Percentiles rank a stretch among this genome's conserved stretches.
phyloP scores from a whole-genome alignment of 345 rosid species.

The Sonneratia caseolaris region DNA sequence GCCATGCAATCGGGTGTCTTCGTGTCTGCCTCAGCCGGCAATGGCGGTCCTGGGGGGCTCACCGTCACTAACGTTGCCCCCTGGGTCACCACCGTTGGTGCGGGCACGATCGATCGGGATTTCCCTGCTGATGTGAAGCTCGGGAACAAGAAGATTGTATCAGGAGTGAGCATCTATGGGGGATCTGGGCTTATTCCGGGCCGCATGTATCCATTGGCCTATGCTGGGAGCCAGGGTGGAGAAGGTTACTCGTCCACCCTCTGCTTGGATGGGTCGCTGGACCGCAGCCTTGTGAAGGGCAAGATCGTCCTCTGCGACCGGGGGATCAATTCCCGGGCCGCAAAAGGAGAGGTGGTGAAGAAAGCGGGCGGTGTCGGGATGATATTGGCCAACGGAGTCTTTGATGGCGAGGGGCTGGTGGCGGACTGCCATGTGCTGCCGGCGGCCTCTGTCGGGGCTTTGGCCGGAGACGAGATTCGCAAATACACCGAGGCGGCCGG shows the following conservation, averaged over 20 bases:
- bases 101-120: slow-evolving; percentile 73
- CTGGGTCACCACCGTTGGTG: slow-evolving; percentile 82
- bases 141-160: slow-evolving; percentile 48
- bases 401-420: slow-evolving; percentile 85
- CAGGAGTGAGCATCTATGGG: slow-evolving; percentile 63
- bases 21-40: slow-evolving; percentile 84
- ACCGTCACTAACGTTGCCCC: slow-evolving; percentile 80
- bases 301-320: slow-evolving; percentile 81
- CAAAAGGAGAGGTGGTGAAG: slow-evolving; percentile 72
- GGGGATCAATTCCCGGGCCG: slow-evolving; percentile 74
- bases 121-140: slow-evolving; percentile 75
- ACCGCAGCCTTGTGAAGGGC: slow-evolving; percentile 45
- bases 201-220: slow-evolving; percentile 56
- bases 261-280: slow-evolving; percentile 75
- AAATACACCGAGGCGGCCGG: slow-evolving; percentile 34
- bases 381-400: slow-evolving; percentile 81
- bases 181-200: slow-evolving; percentile 48
- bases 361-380: slow-evolving; percentile 82
- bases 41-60: slow-evolving; percentile 81
- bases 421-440: slow-evolving; percentile 91
- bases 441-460: slow-evolving; percentile 64
- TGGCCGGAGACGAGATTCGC: slow-evolving; percentile 56
- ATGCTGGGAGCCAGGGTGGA: slow-evolving; percentile 61
- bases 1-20: slow-evolving; percentile 63
- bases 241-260: slow-evolving; percentile 66